These are phyloP conservation scores for Metarhizium guizhouense DNA, from an alignment of 2,329 filamentous ascomycete genomes.

Conservation along the genomic window DNA sequence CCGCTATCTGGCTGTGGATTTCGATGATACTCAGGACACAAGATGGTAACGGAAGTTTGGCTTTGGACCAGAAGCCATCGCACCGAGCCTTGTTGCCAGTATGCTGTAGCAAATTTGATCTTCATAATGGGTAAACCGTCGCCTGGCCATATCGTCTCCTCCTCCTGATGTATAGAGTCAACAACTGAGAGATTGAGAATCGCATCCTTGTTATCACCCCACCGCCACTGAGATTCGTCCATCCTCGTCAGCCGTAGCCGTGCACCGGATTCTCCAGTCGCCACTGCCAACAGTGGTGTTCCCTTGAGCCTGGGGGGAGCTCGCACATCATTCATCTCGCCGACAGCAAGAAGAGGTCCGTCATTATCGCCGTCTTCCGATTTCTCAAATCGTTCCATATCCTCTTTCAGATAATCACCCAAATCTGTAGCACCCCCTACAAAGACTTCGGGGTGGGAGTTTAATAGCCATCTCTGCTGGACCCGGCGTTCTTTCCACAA, in stretches of 20 bases:
- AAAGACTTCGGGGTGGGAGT: constrained; percentile 40
- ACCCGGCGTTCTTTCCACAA: constrained; percentile 21
- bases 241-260: constrained; percentile 46
- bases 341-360: constrained; percentile 41
- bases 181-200: constrained; percentile 38
- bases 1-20: constrained; percentile 20
- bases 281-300: constrained; percentile 34
- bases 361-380: constrained; percentile 15
- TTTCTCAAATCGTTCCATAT: constrained; percentile 21
- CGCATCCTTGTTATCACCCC: constrained; percentile 35
- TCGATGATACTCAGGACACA: constrained; percentile 40
- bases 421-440: constrained; percentile 25
- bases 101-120: constrained; percentile 38
- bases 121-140: constrained; percentile 40
- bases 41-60: constrained; percentile 39
- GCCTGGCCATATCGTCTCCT: constrained; percentile 44
- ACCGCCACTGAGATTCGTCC: constrained; percentile 43
- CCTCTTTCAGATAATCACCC: constrained; percentile 25
- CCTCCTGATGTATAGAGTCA: constrained; percentile 33
- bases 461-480: constrained; percentile 41
- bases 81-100: constrained; percentile 25
- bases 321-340: constrained; percentile 39
- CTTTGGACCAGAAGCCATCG: constrained; percentile 49
- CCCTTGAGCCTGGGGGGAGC: constrained; percentile 14
- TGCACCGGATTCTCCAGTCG: constrained; percentile 48